A percentile compares a stretch with the other conserved stretches of the same genome.
phyloP scores from a whole-genome alignment of 2,329 filamentous ascomycete genomes.

The Scedosporium apiospermum region DNA sequence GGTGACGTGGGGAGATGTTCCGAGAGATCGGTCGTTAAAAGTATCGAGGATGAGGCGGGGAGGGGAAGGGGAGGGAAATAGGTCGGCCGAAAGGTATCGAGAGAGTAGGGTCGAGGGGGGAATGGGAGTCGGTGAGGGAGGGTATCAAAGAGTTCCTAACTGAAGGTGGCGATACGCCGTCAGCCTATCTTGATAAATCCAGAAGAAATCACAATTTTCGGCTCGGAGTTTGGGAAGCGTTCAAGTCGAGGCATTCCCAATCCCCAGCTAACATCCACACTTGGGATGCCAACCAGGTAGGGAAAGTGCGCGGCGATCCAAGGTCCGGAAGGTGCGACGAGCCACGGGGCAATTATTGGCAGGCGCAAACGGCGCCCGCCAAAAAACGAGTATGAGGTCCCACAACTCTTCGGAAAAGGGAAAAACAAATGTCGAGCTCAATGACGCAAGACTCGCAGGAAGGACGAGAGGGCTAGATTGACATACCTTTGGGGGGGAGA shows the following conservation, averaged over 20 bases:
- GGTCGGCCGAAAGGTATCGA: background rate
- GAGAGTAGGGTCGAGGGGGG: background rate
- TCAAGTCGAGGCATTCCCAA: background rate
- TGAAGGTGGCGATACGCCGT: too few relatives aligned
- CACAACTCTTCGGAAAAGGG: too few relatives aligned
- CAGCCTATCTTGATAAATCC: too few relatives aligned
- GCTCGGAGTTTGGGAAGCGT: background rate
- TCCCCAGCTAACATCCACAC: background rate
- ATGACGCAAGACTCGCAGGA: background rate
- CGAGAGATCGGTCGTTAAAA: background rate
- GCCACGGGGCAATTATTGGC: background rate
- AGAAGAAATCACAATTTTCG: background rate
- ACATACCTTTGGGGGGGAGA: conserved; percentile 5
- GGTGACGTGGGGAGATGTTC: conserved; percentile 4
- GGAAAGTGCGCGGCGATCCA: background rate
- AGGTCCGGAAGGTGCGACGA: background rate
- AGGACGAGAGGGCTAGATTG: background rate
- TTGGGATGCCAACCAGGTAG: background rate
- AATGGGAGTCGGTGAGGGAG: background rate
- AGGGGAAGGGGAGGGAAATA: background rate
- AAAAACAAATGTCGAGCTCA: background rate
- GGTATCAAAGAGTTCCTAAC: too few relatives aligned
- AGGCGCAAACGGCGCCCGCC: background rate
- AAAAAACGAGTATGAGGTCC: background rate
- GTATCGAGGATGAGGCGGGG: conserved; percentile 1